A percentile compares a stretch with the other conserved stretches of the same genome.
These are phyloP conservation scores for Chlorella sp. DNA, from an alignment of 139 green algal species.

Conservation along the genomic window DNA sequence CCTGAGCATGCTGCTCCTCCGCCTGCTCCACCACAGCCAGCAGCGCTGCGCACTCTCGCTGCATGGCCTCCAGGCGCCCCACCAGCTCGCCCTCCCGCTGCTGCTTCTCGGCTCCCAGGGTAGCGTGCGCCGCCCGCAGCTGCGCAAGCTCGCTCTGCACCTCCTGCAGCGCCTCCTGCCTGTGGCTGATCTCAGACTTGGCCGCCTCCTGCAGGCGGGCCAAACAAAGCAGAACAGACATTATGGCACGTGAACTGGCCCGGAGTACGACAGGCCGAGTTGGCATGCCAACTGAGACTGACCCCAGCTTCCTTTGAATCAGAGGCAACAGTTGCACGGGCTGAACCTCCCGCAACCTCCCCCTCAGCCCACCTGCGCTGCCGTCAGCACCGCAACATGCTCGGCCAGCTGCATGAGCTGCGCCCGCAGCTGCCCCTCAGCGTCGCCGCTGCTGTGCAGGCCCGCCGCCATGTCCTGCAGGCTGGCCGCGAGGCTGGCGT, in stretches of 20 bases:
- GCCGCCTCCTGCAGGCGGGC: not conserved
- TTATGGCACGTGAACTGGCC: too few relatives aligned
- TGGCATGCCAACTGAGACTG: too few relatives aligned
- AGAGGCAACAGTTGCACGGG: too few relatives aligned
- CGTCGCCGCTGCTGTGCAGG: not conserved
- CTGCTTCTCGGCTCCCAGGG: not conserved
- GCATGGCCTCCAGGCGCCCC: constrained; percentile 2
- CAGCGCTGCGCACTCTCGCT: constrained; percentile 11
- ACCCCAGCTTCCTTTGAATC: too few relatives aligned
- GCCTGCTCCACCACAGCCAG: constrained; percentile 8
- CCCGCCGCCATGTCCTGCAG: constrained; percentile 1
- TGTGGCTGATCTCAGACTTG: not conserved
- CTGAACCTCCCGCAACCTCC: too few relatives aligned
- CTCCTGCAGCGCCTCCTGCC: not conserved
- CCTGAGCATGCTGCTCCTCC: constrained; percentile 16
- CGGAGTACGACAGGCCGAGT: too few relatives aligned
- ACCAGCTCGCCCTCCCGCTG: constrained; percentile 11
- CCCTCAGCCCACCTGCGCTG: constrained; percentile 2
- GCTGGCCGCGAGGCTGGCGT: not conserved
- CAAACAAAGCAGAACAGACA: not conserved
- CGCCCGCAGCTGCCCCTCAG: not conserved
- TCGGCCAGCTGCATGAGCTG: constrained; percentile 17
- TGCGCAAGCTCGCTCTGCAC: not conserved
- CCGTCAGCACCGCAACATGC: constrained; percentile 12
- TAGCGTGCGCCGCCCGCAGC: not conserved